These are phyloP conservation scores for Eucalyptus victrix DNA, from an alignment of 345 rosid genomes.

Conservation along the genomic window DNA sequence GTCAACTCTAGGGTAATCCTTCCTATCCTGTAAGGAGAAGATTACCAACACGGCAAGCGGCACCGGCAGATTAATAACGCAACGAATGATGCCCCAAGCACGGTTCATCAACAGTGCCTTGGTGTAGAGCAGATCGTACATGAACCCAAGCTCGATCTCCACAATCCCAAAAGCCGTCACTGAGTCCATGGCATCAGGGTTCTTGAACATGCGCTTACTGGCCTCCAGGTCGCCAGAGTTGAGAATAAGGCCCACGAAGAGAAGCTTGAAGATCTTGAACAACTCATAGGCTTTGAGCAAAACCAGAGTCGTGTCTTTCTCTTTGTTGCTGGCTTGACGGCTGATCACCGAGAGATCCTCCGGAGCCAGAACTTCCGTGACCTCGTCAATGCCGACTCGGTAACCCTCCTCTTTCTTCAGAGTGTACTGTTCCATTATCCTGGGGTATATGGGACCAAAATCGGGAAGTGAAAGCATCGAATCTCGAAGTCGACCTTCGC, in stretches of 20 bases:
- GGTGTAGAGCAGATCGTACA: slow-evolving; percentile 36
- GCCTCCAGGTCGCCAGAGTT: neutral
- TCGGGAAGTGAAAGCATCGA: neutral
- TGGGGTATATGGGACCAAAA: neutral
- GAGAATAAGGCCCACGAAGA: slow-evolving; percentile 25
- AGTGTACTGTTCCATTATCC: neutral
- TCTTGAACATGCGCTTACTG: neutral
- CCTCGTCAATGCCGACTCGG: neutral
- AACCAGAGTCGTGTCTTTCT: neutral
- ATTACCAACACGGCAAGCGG: neutral
- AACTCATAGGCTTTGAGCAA: neutral
- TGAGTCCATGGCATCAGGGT: neutral
- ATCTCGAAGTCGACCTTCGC: neutral
- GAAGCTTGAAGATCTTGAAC: slow-evolving; percentile 18
- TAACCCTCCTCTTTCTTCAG: neutral
- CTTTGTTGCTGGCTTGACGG: neutral
- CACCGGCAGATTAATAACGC: neutral
- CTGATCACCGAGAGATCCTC: neutral
- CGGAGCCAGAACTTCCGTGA: neutral
- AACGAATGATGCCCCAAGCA: neutral
- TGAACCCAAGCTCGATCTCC: slow-evolving; percentile 23
- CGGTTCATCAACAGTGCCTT: slow-evolving; percentile 14
- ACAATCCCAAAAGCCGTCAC: slow-evolving; percentile 14
- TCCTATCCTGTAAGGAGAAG: neutral
- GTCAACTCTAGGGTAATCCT: neutral